Evolutionary conservation across 495 filamentous ascomycete genomes (phyloP).

Genomic region (Penicillium goetzii): DNA sequence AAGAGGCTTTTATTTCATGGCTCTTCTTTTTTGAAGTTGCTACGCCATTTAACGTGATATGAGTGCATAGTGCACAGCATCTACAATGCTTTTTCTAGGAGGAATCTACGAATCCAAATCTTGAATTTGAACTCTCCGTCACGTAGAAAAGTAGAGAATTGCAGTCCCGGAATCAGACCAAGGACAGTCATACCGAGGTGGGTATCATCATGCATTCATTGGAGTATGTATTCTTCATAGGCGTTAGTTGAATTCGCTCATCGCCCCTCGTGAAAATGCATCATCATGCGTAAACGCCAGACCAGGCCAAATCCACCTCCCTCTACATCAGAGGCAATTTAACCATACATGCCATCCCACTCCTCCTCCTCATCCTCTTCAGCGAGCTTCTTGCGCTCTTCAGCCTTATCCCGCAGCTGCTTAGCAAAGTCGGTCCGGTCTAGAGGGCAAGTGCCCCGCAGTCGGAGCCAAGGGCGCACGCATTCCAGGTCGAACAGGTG

Average conservation of each 20-base stretch:
- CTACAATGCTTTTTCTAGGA: not conserved
- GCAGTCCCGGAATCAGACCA: not conserved
- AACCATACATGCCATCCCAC: constrained; percentile 78
- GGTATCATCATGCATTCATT: constrained; percentile 8
- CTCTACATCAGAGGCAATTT: not conserved
- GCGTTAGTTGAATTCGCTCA: not conserved
- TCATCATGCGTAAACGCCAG: constrained; percentile 7
- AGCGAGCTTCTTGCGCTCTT: constrained; percentile 53
- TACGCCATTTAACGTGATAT: constrained; percentile 1
- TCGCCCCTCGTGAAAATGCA: constrained; percentile 19
- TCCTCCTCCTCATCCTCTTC: constrained; percentile 69
- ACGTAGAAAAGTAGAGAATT: not conserved
- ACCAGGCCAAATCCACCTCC: not conserved
- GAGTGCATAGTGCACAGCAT: constrained; percentile 3
- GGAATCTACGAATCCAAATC: not conserved
- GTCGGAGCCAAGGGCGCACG: constrained; percentile 86
- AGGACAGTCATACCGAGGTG: not conserved
- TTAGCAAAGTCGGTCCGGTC: constrained; percentile 79
- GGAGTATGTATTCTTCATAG: constrained; percentile 5
- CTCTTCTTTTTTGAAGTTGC: not conserved
- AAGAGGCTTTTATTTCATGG: constrained; percentile 23
- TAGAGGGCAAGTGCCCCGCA: constrained; percentile 87
- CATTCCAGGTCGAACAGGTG: constrained; percentile 94
- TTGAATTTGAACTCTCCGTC: not conserved
- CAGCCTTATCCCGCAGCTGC: constrained; percentile 67